phyloP scores from a whole-genome alignment of 2,329 filamentous ascomycete species.

The Plenodomus lindquistii region DNA sequence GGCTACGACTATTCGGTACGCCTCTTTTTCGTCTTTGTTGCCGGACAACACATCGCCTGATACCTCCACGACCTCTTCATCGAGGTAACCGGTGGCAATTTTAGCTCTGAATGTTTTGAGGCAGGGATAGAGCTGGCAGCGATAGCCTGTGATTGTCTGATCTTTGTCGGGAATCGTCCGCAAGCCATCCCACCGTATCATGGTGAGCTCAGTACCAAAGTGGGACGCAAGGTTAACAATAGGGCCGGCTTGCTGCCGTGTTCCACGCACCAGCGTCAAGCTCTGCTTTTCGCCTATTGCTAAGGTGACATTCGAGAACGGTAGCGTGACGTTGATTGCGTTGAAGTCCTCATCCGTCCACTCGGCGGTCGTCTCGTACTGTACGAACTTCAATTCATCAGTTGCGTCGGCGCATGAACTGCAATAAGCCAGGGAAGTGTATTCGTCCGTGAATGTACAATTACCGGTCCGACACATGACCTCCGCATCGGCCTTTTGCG shows the following conservation, averaged over 20 bases:
- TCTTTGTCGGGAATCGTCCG: neutral
- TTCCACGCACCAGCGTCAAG: neutral
- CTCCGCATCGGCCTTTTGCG: constrained; percentile 6
- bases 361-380: neutral
- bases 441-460: constrained; percentile 11
- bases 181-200: neutral
- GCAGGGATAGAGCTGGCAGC: constrained; percentile 3
- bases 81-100: neutral
- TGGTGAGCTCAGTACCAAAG: neutral
- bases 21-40: neutral
- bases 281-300: neutral
- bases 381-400: neutral
- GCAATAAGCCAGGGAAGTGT: constrained; percentile 13
- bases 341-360: no score
- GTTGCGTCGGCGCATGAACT: constrained; percentile 11
- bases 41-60: neutral
- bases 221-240: neutral
- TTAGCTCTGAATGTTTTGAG: constrained; percentile 1
- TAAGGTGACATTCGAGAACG: neutral
- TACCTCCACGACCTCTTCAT: neutral
- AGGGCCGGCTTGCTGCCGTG: neutral
- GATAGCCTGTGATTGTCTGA: neutral
- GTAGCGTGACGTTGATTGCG: neutral
- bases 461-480: constrained; percentile 11
- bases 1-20: neutral